Evolutionary conservation across 176 grass and related monocot genomes (phyloP).

Genomic region (Oryza meridionalis): DNA sequence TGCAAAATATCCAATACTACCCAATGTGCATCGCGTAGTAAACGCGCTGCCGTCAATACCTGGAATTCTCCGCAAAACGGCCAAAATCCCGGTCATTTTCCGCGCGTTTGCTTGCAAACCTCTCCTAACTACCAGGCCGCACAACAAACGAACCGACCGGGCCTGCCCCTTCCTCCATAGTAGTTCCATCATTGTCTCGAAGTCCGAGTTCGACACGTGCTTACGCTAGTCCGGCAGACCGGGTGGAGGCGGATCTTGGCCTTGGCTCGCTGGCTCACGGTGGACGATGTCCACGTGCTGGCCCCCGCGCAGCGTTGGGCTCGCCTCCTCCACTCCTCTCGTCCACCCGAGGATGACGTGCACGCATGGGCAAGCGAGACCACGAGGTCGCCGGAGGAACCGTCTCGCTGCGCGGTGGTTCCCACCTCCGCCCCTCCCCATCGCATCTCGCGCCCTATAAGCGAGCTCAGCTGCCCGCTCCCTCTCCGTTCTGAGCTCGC

Average conservation of each 20-base stretch:
- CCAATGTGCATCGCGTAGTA: no score
- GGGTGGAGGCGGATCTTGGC: no score
- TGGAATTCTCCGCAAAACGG: background rate
- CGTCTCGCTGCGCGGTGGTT: background rate
- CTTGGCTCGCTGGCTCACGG: background rate
- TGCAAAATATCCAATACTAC: no score
- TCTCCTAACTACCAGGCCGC: background rate
- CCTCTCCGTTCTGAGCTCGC: background rate
- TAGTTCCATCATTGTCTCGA: no score
- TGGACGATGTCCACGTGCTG: background rate
- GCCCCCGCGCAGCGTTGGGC: background rate
- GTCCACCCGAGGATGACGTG: slow-evolving; percentile 32
- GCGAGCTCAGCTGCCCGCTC: background rate
- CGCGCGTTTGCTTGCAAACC: background rate
- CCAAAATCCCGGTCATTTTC: background rate
- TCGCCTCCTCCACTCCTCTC: slow-evolving; percentile 34
- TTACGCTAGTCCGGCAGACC: background rate
- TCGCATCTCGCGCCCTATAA: background rate
- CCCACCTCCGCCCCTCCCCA: background rate
- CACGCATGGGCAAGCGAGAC: slow-evolving; percentile 3
- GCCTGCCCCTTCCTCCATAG: no score
- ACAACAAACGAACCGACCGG: no score
- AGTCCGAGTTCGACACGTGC: background rate
- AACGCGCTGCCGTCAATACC: background rate
- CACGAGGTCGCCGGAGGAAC: background rate